phyloP scores from a whole-genome alignment of 176 grass and related monocot genomes.

The Poa pratensis region DNA sequence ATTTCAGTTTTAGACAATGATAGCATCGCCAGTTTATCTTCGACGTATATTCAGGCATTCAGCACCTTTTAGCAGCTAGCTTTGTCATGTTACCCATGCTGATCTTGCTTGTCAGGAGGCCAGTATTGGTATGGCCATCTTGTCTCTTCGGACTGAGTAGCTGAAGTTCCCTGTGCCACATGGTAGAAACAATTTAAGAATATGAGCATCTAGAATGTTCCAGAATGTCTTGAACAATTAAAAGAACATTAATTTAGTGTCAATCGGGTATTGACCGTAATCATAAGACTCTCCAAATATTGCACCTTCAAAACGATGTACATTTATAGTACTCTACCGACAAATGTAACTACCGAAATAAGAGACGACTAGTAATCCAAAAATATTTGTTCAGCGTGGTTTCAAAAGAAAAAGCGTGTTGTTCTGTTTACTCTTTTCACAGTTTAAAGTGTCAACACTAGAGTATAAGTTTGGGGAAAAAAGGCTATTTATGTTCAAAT shows the following conservation, averaged over 20 bases:
- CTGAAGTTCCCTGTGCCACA: constrained; percentile 53
- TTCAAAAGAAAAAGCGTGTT: neutral
- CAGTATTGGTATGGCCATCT: constrained; percentile 63
- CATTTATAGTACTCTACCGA: neutral
- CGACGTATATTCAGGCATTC: no score
- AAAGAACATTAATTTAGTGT: neutral
- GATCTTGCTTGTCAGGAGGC: constrained; percentile 73
- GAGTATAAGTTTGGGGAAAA: neutral
- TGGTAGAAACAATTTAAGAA: constrained; percentile 34
- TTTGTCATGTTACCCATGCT: constrained; percentile 48
- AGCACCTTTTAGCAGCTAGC: no score
- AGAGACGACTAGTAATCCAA: neutral
- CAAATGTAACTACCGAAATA: neutral
- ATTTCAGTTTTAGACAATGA: neutral
- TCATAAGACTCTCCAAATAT: constrained; percentile 5
- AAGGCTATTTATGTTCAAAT: neutral
- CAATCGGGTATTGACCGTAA: neutral
- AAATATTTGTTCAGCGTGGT: neutral
- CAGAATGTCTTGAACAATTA: neutral
- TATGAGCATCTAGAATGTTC: constrained; percentile 4
- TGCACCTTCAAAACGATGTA: neutral
- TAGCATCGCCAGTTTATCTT: neutral
- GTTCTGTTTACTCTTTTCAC: neutral
- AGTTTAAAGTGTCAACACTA: neutral
- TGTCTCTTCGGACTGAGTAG: constrained; percentile 59